These are phyloP conservation scores for Rhizophlyctis rosea DNA, from an alignment of 192 early-diverging fungal genomes.

Conservation along the genomic window DNA sequence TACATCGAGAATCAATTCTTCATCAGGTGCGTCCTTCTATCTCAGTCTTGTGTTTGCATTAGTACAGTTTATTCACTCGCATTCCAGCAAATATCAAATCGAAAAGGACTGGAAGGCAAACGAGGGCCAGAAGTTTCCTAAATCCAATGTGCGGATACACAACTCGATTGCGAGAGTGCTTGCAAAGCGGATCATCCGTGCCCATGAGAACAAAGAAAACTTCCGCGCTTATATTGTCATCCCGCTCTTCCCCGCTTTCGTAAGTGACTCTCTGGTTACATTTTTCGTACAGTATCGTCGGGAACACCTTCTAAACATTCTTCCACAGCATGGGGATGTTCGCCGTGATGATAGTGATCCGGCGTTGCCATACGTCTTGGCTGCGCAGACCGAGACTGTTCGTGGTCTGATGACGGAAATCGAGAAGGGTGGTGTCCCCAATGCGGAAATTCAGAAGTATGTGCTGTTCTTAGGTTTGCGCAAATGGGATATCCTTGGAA, in stretches of 20 bases:
- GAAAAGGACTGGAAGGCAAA: background rate
- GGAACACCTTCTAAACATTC: no score
- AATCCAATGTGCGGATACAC: slow-evolving; percentile 48
- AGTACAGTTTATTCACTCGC: background rate
- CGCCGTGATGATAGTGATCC: slow-evolving; percentile 66
- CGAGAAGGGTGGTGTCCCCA: slow-evolving; percentile 16
- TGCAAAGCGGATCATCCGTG: slow-evolving; percentile 70
- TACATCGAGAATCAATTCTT: slow-evolving; percentile 95
- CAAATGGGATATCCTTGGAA: slow-evolving; percentile 62
- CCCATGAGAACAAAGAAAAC: slow-evolving; percentile 61
- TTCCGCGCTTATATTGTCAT: slow-evolving; percentile 78
- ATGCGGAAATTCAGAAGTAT: slow-evolving; percentile 16
- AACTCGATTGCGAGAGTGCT: slow-evolving; percentile 77
- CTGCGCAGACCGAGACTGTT: slow-evolving; percentile 25
- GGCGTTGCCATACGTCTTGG: slow-evolving; percentile 43
- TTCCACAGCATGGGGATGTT: slow-evolving; percentile 62
- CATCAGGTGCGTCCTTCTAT: slow-evolving; percentile 40
- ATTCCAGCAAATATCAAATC: background rate
- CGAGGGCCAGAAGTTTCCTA: slow-evolving; percentile 20
- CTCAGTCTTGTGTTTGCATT: background rate
- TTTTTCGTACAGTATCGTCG: no score
- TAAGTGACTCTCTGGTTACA: background rate
- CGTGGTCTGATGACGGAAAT: slow-evolving; percentile 12
- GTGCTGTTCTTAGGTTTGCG: slow-evolving; percentile 62
- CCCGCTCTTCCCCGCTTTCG: slow-evolving; percentile 79